Evolutionary conservation across 345 rosid species (phyloP), one percentile per base, ranked within the genome.

Genomic region (Hibiscus tridactylites): DNA sequence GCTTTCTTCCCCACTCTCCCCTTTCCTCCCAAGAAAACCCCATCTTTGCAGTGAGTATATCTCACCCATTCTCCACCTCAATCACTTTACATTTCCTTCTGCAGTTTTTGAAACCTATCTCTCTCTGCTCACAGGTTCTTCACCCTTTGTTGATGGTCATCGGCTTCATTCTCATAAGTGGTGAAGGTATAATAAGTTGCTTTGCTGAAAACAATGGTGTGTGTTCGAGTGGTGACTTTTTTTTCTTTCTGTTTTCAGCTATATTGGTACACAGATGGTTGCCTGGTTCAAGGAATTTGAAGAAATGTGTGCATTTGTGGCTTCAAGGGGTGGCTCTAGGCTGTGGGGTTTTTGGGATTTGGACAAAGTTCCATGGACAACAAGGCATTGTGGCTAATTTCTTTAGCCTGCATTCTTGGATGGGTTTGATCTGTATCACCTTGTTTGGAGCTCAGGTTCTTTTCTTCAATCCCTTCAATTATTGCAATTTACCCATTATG

Each of bases 391-490:
- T 89, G 59, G 90, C 93, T 42, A 91, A 94, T 79, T 94, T 94
- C 86, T 91, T 80, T 37, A 91, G 90, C 77, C 85, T 94, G 67
- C 98, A 94, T 86, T 94, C 97, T 79, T 94, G 98, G 98, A 91
- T 91, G 95, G 98, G 98, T 57, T 83, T 94, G 73, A 71, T 87
- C 83, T 94, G 95, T 77, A 71, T 94, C 74, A 86, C 81, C 81
- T 81, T 94, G 81, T 94, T 91, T 76, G 90, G 84, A 68, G 90
- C 90, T 58, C 98, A 94, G 98, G 97, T 91, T 68, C 44, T 71
- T 4, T 71, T 68, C 56, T 61, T 50, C 60, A 62, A 24, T 28
- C 31, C 19, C 72, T 17, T 3, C 26, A 21, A 56, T 53, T 53
- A 50, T 50, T 50, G 54, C 17, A 15, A 1, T 50, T 50, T n/a